Evolutionary conservation across 192 early-diverging fungal genomes (phyloP).

Genomic region (Podila minutissima): DNA sequence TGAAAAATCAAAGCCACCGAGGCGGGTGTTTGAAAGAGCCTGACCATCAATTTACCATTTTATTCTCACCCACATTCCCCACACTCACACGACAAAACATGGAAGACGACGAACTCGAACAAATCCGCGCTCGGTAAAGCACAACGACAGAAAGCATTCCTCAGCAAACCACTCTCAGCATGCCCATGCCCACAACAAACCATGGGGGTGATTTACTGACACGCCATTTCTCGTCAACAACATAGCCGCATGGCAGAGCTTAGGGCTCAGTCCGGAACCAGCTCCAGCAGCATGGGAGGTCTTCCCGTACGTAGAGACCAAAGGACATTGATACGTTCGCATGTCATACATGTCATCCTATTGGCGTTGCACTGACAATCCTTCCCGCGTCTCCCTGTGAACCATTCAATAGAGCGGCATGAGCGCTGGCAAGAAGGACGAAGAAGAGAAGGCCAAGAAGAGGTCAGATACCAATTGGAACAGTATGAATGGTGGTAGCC

Average conservation of each 20-base stretch:
- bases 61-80: background rate
- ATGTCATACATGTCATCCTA: background rate
- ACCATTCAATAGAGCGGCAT: slow-evolving; percentile 45
- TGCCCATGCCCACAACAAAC: slow-evolving; percentile 26
- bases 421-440: slow-evolving; percentile 50
- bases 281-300: slow-evolving; percentile 32
- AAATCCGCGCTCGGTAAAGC: slow-evolving; percentile 74
- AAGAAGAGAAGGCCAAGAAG: slow-evolving; percentile 79
- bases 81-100: slow-evolving; percentile 45
- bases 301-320: slow-evolving; percentile 22
- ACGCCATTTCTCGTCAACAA: background rate
- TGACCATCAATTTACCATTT: background rate
- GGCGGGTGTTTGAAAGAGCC: too few relatives aligned
- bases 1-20: too few relatives aligned
- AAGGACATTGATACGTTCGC: background rate
- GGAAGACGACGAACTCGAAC: slow-evolving; percentile 83
- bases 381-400: background rate
- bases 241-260: slow-evolving; percentile 55
- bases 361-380: background rate
- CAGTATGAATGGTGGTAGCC: background rate
- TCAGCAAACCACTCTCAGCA: slow-evolving; percentile 57
- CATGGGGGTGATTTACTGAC: background rate
- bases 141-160: background rate
- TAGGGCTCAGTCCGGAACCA: slow-evolving; percentile 41
- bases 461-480: slow-evolving; percentile 50